A percentile compares a stretch with the other conserved stretches of the same genome.
Evolutionary conservation across 2,329 filamentous ascomycete genomes (phyloP).

Genomic region (Colletotrichum cereale): DNA sequence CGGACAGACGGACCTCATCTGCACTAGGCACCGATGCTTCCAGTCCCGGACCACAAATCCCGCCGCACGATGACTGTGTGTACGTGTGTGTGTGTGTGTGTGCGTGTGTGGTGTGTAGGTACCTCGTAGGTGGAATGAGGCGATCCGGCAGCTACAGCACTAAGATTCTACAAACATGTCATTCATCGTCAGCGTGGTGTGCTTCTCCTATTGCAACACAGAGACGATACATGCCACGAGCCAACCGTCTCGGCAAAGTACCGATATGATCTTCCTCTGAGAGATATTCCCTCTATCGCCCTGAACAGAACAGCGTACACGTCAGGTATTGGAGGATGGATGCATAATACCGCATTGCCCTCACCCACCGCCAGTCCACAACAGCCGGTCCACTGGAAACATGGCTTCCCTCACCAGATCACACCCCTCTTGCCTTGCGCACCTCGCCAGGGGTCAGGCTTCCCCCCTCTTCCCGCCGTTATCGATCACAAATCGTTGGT

Average conservation of each 20-base stretch:
- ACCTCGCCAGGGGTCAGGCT: slow-evolving; percentile 2
- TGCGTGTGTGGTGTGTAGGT: no score
- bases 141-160: background rate
- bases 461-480: slow-evolving; percentile 20
- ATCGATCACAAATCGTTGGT: slow-evolving; percentile 29
- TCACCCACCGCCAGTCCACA: slow-evolving; percentile 10
- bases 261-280: background rate
- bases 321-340: background rate
- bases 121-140: no score
- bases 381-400: slow-evolving; percentile 13
- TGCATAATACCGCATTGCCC: slow-evolving; percentile 21
- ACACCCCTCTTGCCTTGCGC: slow-evolving; percentile 15
- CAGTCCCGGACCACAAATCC: slow-evolving; percentile 5
- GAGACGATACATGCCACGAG: background rate
- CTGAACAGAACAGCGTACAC: background rate
- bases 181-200: background rate
- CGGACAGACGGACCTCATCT: slow-evolving; percentile 14
- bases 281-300: background rate
- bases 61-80: slow-evolving; percentile 6
- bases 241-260: background rate
- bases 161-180: background rate
- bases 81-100: no score
- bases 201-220: background rate
- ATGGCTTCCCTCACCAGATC: slow-evolving; percentile 16
- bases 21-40: background rate